Evolutionary conservation across 1,284 basidiomycete species (phyloP).

Genomic region (Lignosus rhinocerotis): DNA sequence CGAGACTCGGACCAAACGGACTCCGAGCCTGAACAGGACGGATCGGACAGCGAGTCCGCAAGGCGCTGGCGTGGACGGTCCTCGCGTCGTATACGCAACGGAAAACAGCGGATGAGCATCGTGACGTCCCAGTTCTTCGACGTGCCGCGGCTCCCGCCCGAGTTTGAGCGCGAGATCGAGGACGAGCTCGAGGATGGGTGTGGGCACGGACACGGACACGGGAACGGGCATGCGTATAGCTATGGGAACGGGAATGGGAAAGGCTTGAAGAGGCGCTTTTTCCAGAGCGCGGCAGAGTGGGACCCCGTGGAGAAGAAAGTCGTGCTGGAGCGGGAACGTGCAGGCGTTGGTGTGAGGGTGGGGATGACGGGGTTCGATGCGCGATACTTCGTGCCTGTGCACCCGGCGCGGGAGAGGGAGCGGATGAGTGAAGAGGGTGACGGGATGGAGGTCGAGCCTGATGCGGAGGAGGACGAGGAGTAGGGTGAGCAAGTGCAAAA

Average conservation of each 20-base stretch:
- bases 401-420: neutral
- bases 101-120: constrained; percentile 65
- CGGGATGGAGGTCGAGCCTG: constrained; percentile 12
- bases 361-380: neutral
- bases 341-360: constrained; percentile 10
- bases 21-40: constrained; percentile 52
- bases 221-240: constrained; percentile 6
- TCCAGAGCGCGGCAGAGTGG: constrained; percentile 51
- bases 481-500: neutral
- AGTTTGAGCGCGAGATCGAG: constrained; percentile 27
- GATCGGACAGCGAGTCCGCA: constrained; percentile 44
- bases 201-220: constrained; percentile 24
- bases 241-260: constrained; percentile 12
- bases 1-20: constrained; percentile 45
- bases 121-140: constrained; percentile 59
- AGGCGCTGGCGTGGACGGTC: constrained; percentile 35
- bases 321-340: constrained; percentile 25
- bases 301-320: constrained; percentile 31
- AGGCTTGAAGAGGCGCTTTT: constrained; percentile 50
- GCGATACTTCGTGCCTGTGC: neutral
- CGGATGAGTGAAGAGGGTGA: constrained; percentile 10
- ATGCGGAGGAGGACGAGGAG: constrained; percentile 20
- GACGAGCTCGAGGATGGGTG: constrained; percentile 25
- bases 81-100: constrained; percentile 22
- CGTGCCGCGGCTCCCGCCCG: constrained; percentile 33